phyloP scores from a whole-genome alignment of 73 alveolate species.

The Tetrahymena thermophila region DNA sequence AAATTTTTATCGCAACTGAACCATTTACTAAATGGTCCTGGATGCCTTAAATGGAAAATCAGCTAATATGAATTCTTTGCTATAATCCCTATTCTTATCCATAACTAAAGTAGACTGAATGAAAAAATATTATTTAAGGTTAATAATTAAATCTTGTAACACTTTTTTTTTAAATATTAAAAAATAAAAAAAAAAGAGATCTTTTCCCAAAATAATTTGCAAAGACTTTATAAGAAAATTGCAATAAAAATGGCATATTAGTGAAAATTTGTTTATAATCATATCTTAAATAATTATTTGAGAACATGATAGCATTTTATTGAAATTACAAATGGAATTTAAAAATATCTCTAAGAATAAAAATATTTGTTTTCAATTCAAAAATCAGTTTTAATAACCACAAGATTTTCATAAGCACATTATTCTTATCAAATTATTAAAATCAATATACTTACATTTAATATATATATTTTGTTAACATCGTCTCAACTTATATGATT shows the following conservation, averaged over 20 bases:
- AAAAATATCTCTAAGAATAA: too few relatives aligned
- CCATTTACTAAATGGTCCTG: not conserved
- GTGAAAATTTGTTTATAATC: not conserved
- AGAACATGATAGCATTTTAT: not conserved
- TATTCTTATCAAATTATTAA: too few relatives aligned
- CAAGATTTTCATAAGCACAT: too few relatives aligned
- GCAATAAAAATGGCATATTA: not conserved
- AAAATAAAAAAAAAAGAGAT: not conserved
- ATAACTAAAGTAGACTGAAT: not conserved
- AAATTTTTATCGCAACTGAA: not conserved
- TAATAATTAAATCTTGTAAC: not conserved
- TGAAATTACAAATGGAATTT: too few relatives aligned
- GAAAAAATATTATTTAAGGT: not conserved
- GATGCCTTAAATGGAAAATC: not conserved
- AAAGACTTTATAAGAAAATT: not conserved
- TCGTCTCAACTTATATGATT: too few relatives aligned
- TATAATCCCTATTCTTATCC: not conserved
- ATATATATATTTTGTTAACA: too few relatives aligned
- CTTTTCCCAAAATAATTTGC: not conserved
- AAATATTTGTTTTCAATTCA: too few relatives aligned
- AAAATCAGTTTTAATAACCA: not conserved
- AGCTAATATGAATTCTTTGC: not conserved
- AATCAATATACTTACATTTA: too few relatives aligned
- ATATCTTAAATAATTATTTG: too few relatives aligned
- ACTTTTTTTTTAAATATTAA: not conserved